Percentiles rank a stretch among this genome's conserved stretches.
Evolutionary conservation across 139 green algal species (phyloP).

Genomic region (Prasinococcaceae sp.): DNA sequence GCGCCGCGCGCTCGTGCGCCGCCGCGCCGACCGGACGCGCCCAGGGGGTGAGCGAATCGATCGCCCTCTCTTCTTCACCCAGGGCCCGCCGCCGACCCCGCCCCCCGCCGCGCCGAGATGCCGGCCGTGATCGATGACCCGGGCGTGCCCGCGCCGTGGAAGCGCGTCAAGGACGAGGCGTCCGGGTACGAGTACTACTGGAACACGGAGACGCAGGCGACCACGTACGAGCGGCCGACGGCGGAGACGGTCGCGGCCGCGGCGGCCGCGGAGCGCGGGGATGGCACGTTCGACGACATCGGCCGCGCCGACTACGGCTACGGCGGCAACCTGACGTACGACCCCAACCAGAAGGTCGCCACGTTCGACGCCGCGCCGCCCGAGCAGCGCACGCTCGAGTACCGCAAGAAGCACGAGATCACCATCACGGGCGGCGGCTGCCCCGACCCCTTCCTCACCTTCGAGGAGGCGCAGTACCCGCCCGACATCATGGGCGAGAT

Average conservation of each 20-base stretch:
- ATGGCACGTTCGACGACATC: background rate
- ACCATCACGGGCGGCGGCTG: constrained; percentile 13
- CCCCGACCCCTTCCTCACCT: constrained; percentile 47
- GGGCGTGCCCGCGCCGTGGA: constrained; percentile 31
- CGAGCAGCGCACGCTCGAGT: constrained; percentile 27
- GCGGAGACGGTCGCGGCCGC: constrained; percentile 2
- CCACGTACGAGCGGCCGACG: constrained; percentile 46
- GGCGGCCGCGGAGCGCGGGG: background rate
- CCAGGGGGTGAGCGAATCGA: too few species aligned
- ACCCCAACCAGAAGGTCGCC: background rate
- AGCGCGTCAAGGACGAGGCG: constrained; percentile 33
- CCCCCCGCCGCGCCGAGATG: too few species aligned
- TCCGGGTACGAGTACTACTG: constrained; percentile 59
- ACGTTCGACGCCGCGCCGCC: background rate
- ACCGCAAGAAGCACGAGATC: constrained; percentile 40
- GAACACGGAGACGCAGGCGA: constrained; percentile 59
- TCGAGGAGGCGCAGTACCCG: constrained; percentile 53
- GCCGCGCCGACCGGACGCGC: too few species aligned
- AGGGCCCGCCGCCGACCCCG: too few species aligned
- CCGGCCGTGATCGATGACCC: constrained; percentile 32
- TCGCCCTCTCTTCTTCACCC: too few species aligned
- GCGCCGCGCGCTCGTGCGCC: too few species aligned
- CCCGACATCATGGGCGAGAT: constrained; percentile 61
- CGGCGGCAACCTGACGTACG: background rate
- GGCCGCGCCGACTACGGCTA: background rate